Conservation (phyloP, 2,329 filamentous ascomycete species). For the Arachnomyces sp. region DNA sequence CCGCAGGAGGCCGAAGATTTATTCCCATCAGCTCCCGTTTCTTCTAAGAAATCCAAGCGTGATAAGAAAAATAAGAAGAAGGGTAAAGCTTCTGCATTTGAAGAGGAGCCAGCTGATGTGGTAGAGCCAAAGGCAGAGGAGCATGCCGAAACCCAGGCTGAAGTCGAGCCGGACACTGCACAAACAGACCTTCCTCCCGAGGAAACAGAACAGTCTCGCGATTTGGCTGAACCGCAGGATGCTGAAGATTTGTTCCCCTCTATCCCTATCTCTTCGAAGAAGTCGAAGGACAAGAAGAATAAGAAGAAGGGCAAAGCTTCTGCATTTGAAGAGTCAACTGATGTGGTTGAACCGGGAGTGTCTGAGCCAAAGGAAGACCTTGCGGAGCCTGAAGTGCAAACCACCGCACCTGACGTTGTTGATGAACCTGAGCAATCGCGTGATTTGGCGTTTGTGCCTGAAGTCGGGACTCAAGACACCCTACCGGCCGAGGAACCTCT, state of each 20-base stretch:
- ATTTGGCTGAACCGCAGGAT: neutral
- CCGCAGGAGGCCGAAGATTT: neutral
- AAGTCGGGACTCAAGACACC: neutral
- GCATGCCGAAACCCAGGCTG: neutral
- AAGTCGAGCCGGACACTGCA: too few species aligned
- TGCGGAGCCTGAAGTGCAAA: too few species aligned
- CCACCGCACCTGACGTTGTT: neutral
- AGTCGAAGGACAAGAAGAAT: slow-evolving; percentile 23
- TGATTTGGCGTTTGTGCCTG: too few species aligned
- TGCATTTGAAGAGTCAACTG: neutral
- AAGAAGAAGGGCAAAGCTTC: slow-evolving; percentile 9
- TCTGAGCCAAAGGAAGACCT: neutral
- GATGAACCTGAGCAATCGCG: slow-evolving; percentile 4
- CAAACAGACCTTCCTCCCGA: neutral
- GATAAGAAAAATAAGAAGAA: slow-evolving; percentile 20
- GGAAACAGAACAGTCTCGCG: slow-evolving; percentile 1
- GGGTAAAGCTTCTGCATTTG: neutral
- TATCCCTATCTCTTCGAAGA: slow-evolving; percentile 12
- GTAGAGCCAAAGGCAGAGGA: neutral
- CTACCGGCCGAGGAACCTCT: neutral
- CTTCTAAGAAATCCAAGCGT: slow-evolving; percentile 20
- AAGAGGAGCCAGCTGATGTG: neutral
- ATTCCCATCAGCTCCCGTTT: slow-evolving; percentile 1
- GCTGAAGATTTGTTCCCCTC: neutral
- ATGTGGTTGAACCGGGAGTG: neutral